Conservation (phyloP, 2,329 filamentous ascomycete genomes). For the Fusarium keratoplasticum region DNA sequence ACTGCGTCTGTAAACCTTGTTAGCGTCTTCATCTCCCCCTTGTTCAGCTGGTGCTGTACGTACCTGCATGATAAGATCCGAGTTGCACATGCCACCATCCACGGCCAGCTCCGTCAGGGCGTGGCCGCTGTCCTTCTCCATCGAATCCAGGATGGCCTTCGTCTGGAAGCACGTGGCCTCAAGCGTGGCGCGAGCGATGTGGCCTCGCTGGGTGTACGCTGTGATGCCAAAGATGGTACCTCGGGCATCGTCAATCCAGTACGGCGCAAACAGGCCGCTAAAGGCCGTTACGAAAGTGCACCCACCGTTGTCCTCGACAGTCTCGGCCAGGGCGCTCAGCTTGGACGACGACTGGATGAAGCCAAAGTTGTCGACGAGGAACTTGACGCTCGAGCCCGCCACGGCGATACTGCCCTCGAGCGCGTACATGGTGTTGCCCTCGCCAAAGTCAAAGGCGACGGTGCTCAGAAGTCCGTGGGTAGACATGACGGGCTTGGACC, state of each 20-base stretch:
- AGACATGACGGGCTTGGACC: conserved; percentile 82
- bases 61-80: conserved; percentile 80
- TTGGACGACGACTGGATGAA: conserved; percentile 63
- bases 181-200: conserved; percentile 82
- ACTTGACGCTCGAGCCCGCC: conserved; percentile 80
- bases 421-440: conserved; percentile 75
- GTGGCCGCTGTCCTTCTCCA: conserved; percentile 84
- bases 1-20: conserved; percentile 69
- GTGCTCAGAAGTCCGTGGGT: conserved; percentile 81
- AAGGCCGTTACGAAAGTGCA: conserved; percentile 84
- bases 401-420: conserved; percentile 83
- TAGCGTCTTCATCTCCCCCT: not conserved
- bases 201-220: conserved; percentile 79
- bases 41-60: conserved; percentile 21
- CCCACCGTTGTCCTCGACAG: conserved; percentile 75
- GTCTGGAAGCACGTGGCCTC: conserved; percentile 88
- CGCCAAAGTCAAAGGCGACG: conserved; percentile 81
- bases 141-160: conserved; percentile 82
- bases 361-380: conserved; percentile 68
- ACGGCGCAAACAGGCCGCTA: conserved; percentile 83
- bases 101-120: conserved; percentile 78
- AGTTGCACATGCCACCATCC: conserved; percentile 87
- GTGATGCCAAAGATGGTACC: conserved; percentile 85
- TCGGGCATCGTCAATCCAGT: conserved; percentile 86
- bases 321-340: conserved; percentile 60